Conservation (phyloP, 805 yeast genomes). For the Lachancea fermentati region DNA sequence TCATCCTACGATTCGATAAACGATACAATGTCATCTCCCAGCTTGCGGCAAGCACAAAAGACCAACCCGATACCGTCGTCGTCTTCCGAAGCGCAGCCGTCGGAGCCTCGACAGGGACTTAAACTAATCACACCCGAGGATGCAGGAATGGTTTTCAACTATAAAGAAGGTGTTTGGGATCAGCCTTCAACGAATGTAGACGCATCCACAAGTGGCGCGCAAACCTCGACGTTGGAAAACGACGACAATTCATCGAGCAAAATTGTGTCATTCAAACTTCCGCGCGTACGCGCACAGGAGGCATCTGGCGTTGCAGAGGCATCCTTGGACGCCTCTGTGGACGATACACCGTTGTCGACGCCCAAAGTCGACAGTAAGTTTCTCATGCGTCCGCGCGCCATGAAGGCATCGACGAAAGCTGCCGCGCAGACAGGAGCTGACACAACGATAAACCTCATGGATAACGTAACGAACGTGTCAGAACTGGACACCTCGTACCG, state of each 20-base stretch:
- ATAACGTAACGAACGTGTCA: constrained; percentile 15
- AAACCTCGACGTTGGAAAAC: neutral
- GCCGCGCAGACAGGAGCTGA: constrained; percentile 2
- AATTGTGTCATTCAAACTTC: constrained; percentile 8
- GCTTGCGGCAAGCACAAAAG: constrained; percentile 2
- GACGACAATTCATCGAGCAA: constrained; percentile 7
- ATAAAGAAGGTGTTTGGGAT: constrained; percentile 25
- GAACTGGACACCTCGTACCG: constrained; percentile 22
- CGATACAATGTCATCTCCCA: constrained; percentile 4
- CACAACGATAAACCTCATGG: constrained; percentile 8
- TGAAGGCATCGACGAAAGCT: neutral
- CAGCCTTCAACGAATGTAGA: constrained; percentile 19
- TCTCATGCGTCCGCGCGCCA: neutral
- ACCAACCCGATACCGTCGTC: constrained; percentile 2
- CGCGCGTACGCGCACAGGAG: constrained; percentile 5
- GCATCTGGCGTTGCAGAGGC: neutral
- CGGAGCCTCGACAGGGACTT: neutral
- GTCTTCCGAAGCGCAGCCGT: neutral
- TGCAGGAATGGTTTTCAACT: constrained; percentile 23
- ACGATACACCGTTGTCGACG: constrained; percentile 26
- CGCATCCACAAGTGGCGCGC: constrained; percentile 21
- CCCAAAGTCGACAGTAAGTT: constrained; percentile 21
- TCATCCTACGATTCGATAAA: constrained; percentile 8
- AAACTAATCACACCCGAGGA: constrained; percentile 24
- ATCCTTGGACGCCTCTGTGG: constrained; percentile 7